Evolutionary conservation across 176 grass and related monocot species (phyloP), one percentile per base, ranked within the genome.

Genomic region (Juncus inflexus): DNA sequence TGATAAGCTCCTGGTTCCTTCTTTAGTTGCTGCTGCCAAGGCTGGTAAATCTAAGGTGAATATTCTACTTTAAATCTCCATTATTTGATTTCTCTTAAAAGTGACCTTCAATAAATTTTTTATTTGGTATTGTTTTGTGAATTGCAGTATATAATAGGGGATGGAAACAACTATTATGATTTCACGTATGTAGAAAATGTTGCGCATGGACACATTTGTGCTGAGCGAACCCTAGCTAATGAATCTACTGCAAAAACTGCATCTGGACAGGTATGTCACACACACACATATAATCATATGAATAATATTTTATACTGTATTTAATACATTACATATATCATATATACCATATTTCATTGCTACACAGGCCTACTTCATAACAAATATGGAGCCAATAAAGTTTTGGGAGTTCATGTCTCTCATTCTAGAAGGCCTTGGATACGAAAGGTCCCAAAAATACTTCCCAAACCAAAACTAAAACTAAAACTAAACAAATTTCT

Each of bases 151-250:
- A 99, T 99, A 66, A 89, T 99, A 84, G 94, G 85, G 54, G 94
- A 99, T 73, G 94, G 94, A 65, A 87, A 80, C 72, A 99, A 92
- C 75, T 67, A 77, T 28, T 82, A 86, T 78, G 94, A 99, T 87
- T 99, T 99, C 72, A 99, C 94, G 68, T 91, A 86, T 60, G 94
- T 99, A 11, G 88, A 99, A 83, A 99, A 99, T 86, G 94, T 99
- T 61, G 88, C 94, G 60, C 74, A 99, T 84, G 85, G 82, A 45
- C 88, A 99, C 79, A 40, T 99, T 79, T 99, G 88, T 80, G 94
- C 85, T 7, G 88, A 92, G 50, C 86, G 79, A 81, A 87, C 88
- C 77, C 77, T 99, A 63, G 84, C 85, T 28, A 81, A 83, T 73
- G 85, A 89, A 76, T 82, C 79, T 62, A 81, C 79, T 63, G 83